A percentile compares a stretch with the other conserved stretches of the same genome.
phyloP scores from a whole-genome alignment of 2,329 filamentous ascomycete genomes.

The Monosporascus sp. region DNA sequence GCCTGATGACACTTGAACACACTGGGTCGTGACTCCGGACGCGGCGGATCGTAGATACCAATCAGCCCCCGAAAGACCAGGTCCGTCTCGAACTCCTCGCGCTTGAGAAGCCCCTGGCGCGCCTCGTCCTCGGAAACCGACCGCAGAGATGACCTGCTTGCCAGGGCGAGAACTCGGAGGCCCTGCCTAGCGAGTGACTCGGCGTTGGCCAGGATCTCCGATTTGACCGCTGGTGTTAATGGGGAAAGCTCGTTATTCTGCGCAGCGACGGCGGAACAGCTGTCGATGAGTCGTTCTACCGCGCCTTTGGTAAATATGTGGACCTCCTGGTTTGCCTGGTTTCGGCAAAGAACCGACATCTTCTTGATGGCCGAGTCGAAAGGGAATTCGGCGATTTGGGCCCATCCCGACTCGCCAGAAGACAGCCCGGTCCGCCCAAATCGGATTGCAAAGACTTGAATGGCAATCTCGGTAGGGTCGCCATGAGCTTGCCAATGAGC shows the following conservation, averaged over 20 bases:
- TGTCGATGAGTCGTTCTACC: conserved; percentile 33
- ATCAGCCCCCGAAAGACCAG: conserved; percentile 65
- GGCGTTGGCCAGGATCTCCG: conserved; percentile 42
- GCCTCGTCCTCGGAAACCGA: conserved; percentile 33
- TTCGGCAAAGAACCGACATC: conserved; percentile 65
- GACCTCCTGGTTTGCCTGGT: conserved; percentile 28
- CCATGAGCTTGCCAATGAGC: conserved; percentile 55
- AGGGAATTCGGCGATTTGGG: conserved; percentile 59
- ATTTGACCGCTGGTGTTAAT: conserved; percentile 40
- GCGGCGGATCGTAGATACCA: conserved; percentile 68
- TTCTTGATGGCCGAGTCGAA: conserved; percentile 71
- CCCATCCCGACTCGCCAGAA: conserved; percentile 33
- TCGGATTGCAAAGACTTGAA: conserved; percentile 70
- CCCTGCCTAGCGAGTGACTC: conserved; percentile 58
- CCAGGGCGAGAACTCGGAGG: conserved; percentile 65
- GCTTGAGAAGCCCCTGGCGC: conserved; percentile 16
- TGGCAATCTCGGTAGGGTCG: conserved; percentile 68
- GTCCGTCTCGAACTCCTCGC: conserved; percentile 49
- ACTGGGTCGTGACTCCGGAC: conserved; percentile 59
- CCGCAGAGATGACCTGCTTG: conserved; percentile 37
- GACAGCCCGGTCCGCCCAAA: conserved; percentile 49
- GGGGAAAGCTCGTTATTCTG: too few species aligned
- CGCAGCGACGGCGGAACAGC: conserved; percentile 49
- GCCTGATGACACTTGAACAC: conserved; percentile 55
- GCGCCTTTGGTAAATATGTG: conserved; percentile 57